Evolutionary conservation across 164 flowering plant species (phyloP).

Genomic region (Umbellularia californica): DNA sequence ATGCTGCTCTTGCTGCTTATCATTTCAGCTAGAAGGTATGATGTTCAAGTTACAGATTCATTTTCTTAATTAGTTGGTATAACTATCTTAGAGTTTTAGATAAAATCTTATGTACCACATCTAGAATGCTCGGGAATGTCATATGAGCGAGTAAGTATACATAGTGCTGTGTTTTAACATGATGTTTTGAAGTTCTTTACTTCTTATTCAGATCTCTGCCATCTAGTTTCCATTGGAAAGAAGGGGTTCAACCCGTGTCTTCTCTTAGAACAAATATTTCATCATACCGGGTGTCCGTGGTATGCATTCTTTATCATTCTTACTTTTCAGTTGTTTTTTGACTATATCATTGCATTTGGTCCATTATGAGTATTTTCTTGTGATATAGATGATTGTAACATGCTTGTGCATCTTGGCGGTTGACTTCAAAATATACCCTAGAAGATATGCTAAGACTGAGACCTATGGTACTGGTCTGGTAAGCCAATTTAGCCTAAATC

Average conservation of each 20-base stretch:
- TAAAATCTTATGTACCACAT: neutral
- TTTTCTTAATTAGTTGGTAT: neutral
- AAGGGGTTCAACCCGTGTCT: slow-evolving; percentile 14
- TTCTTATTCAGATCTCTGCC: slow-evolving; percentile 37
- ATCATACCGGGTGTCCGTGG: slow-evolving; percentile 74
- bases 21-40: slow-evolving; percentile 47
- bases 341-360: neutral
- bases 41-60: neutral
- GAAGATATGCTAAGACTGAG: slow-evolving; percentile 93
- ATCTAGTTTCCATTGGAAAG: slow-evolving; percentile 15
- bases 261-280: slow-evolving; percentile 47
- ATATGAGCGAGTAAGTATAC: neutral
- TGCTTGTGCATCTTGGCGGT: slow-evolving; percentile 91
- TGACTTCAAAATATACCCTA: slow-evolving; percentile 85
- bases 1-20: slow-evolving; percentile 29
- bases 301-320: slow-evolving; percentile 21
- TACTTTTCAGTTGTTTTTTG: slow-evolving; percentile 5
- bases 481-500: slow-evolving; percentile 19
- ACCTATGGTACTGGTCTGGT: slow-evolving; percentile 88
- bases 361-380: slow-evolving; percentile 16
- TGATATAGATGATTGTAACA: slow-evolving; percentile 71
- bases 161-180: neutral
- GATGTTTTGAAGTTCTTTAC: slow-evolving; percentile 6
- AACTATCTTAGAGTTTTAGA: neutral
- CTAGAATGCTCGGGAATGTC: slow-evolving; percentile 4